Conservation (phyloP, 805 yeast genomes). For the Candida ulmi region DNA sequence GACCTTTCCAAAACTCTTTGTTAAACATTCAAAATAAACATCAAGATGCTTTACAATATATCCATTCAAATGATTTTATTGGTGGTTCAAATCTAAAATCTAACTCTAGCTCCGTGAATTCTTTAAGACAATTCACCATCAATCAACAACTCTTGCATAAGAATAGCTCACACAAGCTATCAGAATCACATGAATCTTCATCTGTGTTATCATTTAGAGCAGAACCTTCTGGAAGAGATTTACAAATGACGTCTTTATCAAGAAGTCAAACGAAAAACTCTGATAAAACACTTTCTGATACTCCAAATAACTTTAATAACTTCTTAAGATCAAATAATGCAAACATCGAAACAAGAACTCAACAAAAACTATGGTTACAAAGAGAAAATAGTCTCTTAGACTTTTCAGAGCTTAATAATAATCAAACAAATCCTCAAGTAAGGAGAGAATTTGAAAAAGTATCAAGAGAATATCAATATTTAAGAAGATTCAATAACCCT, state of each 20-base stretch:
- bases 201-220: conserved; percentile 19
- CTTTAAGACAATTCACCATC: conserved; percentile 21
- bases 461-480: conserved; percentile 66
- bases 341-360: conserved; percentile 64
- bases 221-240: conserved; percentile 6
- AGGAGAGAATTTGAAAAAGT: conserved; percentile 76
- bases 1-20: conserved; percentile 23
- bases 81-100: conserved; percentile 9
- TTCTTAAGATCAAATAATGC: conserved; percentile 32
- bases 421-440: conserved; percentile 37
- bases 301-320: conserved; percentile 34
- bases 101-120: conserved; percentile 13
- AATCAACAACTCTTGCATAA: not conserved
- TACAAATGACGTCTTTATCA: conserved; percentile 22
- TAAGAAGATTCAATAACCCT: conserved; percentile 68
- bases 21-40: conserved; percentile 10
- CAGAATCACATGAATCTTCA: conserved; percentile 15
- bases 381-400: conserved; percentile 69
- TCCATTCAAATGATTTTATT: conserved; percentile 26
- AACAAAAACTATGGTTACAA: conserved; percentile 80
- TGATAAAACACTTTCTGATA: conserved; percentile 9
- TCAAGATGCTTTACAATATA: conserved; percentile 11
- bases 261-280: conserved; percentile 15
- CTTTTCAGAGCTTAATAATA: conserved; percentile 23
- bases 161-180: conserved; percentile 1